Evolutionary conservation across 176 grass and related monocot genomes (phyloP).

Genomic region (Musa beccarii): DNA sequence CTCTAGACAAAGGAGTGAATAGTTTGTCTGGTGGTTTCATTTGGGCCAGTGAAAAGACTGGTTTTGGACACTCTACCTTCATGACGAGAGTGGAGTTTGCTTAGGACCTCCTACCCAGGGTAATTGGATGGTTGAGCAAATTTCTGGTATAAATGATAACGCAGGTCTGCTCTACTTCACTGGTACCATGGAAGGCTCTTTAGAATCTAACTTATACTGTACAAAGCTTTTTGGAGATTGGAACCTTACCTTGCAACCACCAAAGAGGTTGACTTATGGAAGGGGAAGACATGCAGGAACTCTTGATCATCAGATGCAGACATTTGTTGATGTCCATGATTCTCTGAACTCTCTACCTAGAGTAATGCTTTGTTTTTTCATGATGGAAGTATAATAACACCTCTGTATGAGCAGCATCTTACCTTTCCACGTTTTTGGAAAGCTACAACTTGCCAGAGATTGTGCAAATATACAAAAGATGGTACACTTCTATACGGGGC

Average conservation of each 20-base stretch:
- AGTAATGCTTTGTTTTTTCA: slow-evolving; percentile 67
- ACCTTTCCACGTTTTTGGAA: slow-evolving; percentile 47
- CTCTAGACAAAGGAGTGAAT: slow-evolving; percentile 70
- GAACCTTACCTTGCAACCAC: slow-evolving; percentile 52
- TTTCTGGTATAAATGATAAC: slow-evolving; percentile 81
- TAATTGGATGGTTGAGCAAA: slow-evolving; percentile 93
- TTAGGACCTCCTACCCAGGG: slow-evolving; percentile 83
- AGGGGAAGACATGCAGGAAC: slow-evolving; percentile 75
- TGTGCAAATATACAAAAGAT: slow-evolving; percentile 75
- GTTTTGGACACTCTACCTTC: slow-evolving; percentile 92
- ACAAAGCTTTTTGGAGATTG: slow-evolving; percentile 68
- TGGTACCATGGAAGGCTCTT: slow-evolving; percentile 72
- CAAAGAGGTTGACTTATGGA: slow-evolving; percentile 73
- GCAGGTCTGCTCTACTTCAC: slow-evolving; percentile 74
- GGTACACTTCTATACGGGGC: slow-evolving; percentile 65
- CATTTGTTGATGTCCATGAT: slow-evolving; percentile 90
- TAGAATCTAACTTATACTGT: slow-evolving; percentile 81
- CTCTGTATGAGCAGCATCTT: slow-evolving; percentile 63
- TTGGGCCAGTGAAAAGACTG: slow-evolving; percentile 96
- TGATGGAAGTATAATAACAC: slow-evolving; percentile 83
- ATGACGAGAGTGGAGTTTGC: slow-evolving; percentile 64
- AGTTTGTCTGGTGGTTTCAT: slow-evolving; percentile 63
- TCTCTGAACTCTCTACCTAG: slow-evolving; percentile 68
- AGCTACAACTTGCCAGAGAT: slow-evolving; percentile 79
- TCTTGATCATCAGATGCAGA: slow-evolving; percentile 85